Base-by-base conservation (phyloP, 2,329 filamentous ascomycete species). In the Triangularia setosa region DNA sequence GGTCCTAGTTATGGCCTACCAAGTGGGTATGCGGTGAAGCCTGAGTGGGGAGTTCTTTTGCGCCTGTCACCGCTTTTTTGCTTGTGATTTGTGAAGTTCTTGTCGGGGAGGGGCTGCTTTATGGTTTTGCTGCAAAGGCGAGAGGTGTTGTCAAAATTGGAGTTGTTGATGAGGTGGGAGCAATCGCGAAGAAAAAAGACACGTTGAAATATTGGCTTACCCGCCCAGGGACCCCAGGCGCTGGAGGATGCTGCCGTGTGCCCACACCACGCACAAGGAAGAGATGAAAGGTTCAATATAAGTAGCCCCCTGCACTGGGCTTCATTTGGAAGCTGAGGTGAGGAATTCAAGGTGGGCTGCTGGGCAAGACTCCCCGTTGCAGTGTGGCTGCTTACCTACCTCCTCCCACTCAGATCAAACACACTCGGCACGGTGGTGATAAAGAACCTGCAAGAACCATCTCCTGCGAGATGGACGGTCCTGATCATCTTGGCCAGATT, bases 191-290 rank as follows among this genome's bases (percentile, higher is more conserved):
- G 16, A 3, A 59, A 59, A 48, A 59, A 24, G 40, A 59, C 57
- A 59, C 57, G 57, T 59, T 59, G 57, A 59, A 59, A 40, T 24
- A 55, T 55, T 55, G 53, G 25, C 23, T 25, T 25, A 30, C 27
- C n/a, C 27, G 55, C 27, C 55, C 25, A n/a, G 30, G 18, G 27
- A 16, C 11, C n/a, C 55, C 18, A 12, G n/a, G n/a, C 8, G n/a
- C 3, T 28, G 54, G 18, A 18, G 27, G n/a, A 21, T 28, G 54
- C 27, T 30, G 23, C 28, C 8, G 55, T 14, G 28, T 18, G 11
- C 28, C 55, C 23, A 57, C 25, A 57, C 18, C 25, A 57, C 53
- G 4, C 25, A 4, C 5, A 27, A 25, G 53, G 9, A 27, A 16
- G 27, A 25, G 23, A 55, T 55, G 21, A 55, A 27, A 28, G 7